phyloP scores from a whole-genome alignment of 2,329 filamentous ascomycete genomes.

The Dothidotthia symphoricarpi region DNA sequence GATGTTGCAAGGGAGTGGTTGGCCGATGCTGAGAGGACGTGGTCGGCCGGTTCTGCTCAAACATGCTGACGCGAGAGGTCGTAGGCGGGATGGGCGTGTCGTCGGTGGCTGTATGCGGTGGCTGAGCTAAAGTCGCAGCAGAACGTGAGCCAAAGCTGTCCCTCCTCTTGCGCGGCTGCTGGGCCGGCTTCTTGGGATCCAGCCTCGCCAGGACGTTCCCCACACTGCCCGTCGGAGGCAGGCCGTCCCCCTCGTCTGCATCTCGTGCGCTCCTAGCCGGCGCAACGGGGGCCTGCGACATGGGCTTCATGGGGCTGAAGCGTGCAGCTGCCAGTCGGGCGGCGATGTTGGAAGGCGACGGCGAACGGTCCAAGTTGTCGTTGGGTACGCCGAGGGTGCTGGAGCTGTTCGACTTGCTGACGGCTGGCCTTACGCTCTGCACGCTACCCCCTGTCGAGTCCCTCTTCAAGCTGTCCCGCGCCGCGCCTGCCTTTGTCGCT shows the following conservation, averaged over 20 bases:
- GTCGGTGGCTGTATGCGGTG: conserved; percentile 47
- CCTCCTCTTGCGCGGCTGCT: conserved; percentile 15
- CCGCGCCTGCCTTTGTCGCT: conserved; percentile 45
- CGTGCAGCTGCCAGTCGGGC: conserved; percentile 63
- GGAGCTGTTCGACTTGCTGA: conserved; percentile 32
- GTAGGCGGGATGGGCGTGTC: conserved; percentile 61
- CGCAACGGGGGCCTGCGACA: conserved; percentile 11
- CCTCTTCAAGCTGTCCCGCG: conserved; percentile 22
- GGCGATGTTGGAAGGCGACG: conserved; percentile 61
- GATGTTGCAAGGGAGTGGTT: conserved; percentile 12
- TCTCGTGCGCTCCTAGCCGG: conserved; percentile 22
- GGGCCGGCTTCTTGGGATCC: conserved; percentile 21
- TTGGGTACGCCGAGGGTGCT: conserved; percentile 32
- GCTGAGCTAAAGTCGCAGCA: conserved; percentile 5
- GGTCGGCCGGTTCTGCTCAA: conserved; percentile 54
- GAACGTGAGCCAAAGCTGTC: conserved; percentile 18
- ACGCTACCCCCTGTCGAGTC: conserved; percentile 35
- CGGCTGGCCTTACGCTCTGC: conserved; percentile 17
- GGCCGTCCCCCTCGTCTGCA: conserved; percentile 27
- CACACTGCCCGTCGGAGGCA: conserved; percentile 37
- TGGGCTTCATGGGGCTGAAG: conserved; percentile 49
- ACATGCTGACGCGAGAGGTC: conserved; percentile 65
- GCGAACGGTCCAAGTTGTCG: conserved; percentile 32
- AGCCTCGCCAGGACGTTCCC: conserved; percentile 34
- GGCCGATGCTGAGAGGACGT: conserved; percentile 14